Conservation (phyloP, 2,329 filamentous ascomycete genomes). For the Paracoccidioides lutzii region DNA sequence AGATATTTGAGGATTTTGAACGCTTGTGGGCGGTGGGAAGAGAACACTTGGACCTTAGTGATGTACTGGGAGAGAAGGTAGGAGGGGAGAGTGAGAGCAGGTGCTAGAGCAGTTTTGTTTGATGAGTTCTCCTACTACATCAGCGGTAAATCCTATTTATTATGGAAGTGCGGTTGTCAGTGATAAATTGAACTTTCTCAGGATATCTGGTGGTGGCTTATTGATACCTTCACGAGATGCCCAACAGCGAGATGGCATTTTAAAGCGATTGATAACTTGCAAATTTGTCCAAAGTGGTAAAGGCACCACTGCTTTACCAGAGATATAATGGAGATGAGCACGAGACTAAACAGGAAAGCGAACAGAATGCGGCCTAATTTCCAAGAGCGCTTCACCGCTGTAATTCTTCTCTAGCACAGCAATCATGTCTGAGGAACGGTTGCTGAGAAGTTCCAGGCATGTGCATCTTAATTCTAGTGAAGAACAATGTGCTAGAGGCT, state of each 20-base stretch:
- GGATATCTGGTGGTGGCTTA: background rate
- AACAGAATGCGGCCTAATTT: too few species aligned
- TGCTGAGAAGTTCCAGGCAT: too few species aligned
- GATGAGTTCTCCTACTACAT: constrained; percentile 47
- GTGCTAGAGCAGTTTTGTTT: constrained; percentile 50
- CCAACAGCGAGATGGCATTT: constrained; percentile 10
- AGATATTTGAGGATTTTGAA: constrained; percentile 43
- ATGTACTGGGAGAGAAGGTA: constrained; percentile 52
- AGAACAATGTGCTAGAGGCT: too few species aligned
- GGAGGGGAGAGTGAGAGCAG: constrained; percentile 50
- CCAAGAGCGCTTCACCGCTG: too few species aligned
- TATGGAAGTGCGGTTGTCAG: constrained; percentile 6
- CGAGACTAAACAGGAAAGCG: too few species aligned
- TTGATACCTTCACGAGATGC: constrained; percentile 23
- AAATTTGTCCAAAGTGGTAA: too few species aligned
- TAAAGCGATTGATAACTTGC: too few species aligned
- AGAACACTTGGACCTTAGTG: constrained; percentile 44
- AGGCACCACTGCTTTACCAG: too few species aligned
- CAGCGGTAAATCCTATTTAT: constrained; percentile 39
- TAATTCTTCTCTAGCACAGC: too few species aligned
- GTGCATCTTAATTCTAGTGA: too few species aligned
- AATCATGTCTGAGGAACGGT: too few species aligned
- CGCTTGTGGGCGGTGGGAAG: constrained; percentile 39
- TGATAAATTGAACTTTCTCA: background rate
- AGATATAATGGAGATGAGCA: too few species aligned